Percentiles rank a stretch among this genome's conserved stretches.
Evolutionary conservation across 768 basidiomycete species (phyloP).

Genomic region (Boletus coccyginus): DNA sequence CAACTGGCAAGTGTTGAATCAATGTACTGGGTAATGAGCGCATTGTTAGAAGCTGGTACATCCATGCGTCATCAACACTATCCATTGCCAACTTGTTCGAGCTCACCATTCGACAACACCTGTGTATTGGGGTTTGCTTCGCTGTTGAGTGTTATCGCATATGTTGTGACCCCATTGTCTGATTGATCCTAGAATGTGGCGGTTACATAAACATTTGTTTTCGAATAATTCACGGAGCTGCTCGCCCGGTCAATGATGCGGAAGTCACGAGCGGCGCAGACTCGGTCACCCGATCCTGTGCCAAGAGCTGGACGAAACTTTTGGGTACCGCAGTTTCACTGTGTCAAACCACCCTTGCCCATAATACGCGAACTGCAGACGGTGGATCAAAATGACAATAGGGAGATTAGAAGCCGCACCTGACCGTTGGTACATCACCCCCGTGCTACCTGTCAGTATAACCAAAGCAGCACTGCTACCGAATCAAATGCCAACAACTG

Average conservation of each 20-base stretch:
- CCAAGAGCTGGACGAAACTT: conserved; percentile 21
- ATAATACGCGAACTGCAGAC: conserved; percentile 23
- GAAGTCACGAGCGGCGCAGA: conserved; percentile 27
- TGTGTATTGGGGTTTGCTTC: conserved; percentile 24
- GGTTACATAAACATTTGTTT: not conserved
- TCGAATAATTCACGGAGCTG: not conserved
- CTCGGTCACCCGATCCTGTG: conserved; percentile 16
- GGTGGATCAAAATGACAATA: not conserved
- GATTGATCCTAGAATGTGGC: conserved; percentile 23
- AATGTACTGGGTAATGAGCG: conserved; percentile 23
- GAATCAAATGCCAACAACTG: conserved; percentile 28
- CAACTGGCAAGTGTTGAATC: conserved; percentile 25
- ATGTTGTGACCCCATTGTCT: conserved; percentile 28
- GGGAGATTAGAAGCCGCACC: conserved; percentile 2
- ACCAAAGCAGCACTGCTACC: conserved; percentile 25
- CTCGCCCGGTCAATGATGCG: conserved; percentile 26
- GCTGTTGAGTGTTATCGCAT: conserved; percentile 18
- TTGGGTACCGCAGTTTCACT: conserved; percentile 16
- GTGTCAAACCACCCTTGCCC: conserved; percentile 25
- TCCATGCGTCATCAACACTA: not conserved
- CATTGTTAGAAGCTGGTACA: conserved; percentile 25
- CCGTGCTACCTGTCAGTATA: conserved; percentile 22
- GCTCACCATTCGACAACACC: conserved; percentile 25
- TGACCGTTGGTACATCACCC: conserved; percentile 25
- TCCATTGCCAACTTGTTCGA: not conserved